Conservation (phyloP, 169 alveolate genomes). For the Eimeria sp. region DNA sequence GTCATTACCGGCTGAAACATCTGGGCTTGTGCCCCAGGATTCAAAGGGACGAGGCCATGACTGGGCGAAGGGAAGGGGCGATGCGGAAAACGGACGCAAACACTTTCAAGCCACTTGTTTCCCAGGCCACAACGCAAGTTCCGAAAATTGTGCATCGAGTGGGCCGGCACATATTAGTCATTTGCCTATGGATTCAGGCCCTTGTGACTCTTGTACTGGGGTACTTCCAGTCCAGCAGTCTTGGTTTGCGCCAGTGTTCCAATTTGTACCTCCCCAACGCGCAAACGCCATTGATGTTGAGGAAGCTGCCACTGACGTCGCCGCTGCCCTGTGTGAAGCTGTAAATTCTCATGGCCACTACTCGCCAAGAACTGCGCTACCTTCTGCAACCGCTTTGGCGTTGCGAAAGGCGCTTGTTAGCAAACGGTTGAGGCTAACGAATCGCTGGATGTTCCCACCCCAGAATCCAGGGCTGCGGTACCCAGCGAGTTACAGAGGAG, state of each 20-base stretch:
- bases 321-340: constrained; percentile 38
- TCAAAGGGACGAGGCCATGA: background rate
- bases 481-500: background rate
- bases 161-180: background rate
- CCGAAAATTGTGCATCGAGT: background rate
- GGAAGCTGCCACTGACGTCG: constrained; percentile 51
- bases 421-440: constrained; percentile 64
- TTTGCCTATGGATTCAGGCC: background rate
- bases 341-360: background rate
- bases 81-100: background rate
- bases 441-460: constrained; percentile 63
- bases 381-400: background rate
- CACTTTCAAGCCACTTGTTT: background rate
- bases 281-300: background rate
- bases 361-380: background rate
- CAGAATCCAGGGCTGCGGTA: background rate
- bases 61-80: background rate
- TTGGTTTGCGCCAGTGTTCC: constrained; percentile 1
- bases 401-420: constrained; percentile 13
- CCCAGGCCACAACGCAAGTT: background rate
- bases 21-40: background rate
- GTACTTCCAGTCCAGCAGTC: background rate
- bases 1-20: background rate
- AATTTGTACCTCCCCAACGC: background rate
- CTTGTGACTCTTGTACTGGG: background rate